Conservation (phyloP, 2,329 filamentous ascomycete genomes). For the Nothopassalora personata region DNA sequence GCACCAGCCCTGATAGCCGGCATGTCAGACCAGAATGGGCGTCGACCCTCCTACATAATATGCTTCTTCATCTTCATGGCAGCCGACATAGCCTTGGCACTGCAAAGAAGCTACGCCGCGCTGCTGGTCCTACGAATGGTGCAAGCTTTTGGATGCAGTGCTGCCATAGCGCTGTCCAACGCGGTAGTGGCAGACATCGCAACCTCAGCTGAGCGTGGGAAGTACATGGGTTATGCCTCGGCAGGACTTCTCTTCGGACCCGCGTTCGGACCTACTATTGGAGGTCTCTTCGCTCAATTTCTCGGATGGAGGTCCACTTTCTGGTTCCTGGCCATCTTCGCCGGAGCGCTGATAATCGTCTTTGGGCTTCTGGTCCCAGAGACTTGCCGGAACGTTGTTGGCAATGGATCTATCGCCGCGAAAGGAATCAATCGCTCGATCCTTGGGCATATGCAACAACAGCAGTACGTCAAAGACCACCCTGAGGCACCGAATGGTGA, state of each 20-base stretch:
- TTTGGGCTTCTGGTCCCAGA: slow-evolving; percentile 33
- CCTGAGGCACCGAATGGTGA: slow-evolving; percentile 5
- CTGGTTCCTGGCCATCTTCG: slow-evolving; percentile 42
- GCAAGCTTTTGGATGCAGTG: slow-evolving; percentile 40
- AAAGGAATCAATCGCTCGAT: slow-evolving; percentile 27
- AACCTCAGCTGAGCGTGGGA: slow-evolving; percentile 32
- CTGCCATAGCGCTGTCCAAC: slow-evolving; percentile 33
- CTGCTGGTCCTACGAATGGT: slow-evolving; percentile 32
- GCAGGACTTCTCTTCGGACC: slow-evolving; percentile 19
- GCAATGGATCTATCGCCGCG: slow-evolving; percentile 32
- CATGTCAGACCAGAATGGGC: slow-evolving; percentile 26
- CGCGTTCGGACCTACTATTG: slow-evolving; percentile 25
- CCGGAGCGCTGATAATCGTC: slow-evolving; percentile 29
- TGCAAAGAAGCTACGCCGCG: slow-evolving; percentile 25
- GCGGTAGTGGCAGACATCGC: slow-evolving; percentile 35
- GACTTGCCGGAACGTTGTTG: slow-evolving; percentile 39
- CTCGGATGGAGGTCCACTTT: slow-evolving; percentile 36
- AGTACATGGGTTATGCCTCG: slow-evolving; percentile 36
- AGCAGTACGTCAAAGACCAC: slow-evolving; percentile 8
- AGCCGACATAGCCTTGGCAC: slow-evolving; percentile 25
- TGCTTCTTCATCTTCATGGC: slow-evolving; percentile 28
- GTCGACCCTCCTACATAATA: slow-evolving; percentile 25
- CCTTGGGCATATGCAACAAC: slow-evolving; percentile 23
- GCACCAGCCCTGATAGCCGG: slow-evolving; percentile 27
- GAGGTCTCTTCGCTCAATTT: slow-evolving; percentile 31